Conservation (phyloP, 371 early-diverging fungal species). For the Lichtheimia hyalospora region DNA sequence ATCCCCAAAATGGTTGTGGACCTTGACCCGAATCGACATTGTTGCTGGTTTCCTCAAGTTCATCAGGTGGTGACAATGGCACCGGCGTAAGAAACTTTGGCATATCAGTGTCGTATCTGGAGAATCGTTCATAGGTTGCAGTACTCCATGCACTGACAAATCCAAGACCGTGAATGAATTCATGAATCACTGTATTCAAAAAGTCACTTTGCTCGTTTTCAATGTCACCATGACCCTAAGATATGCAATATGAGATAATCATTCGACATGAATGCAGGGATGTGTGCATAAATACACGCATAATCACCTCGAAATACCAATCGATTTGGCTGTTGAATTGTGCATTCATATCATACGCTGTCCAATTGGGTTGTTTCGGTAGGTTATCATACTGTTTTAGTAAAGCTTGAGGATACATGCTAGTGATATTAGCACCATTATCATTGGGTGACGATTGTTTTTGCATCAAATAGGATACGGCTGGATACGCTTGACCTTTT, state of each 20-base stretch:
- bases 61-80: conserved; percentile 22
- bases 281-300: background rate
- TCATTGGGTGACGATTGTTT: conserved; percentile 1
- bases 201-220: conserved; percentile 39
- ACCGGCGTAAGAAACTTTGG: conserved; percentile 26
- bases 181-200: conserved; percentile 58
- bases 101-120: conserved; percentile 19
- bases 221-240: conserved; percentile 2
- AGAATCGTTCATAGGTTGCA: conserved; percentile 21
- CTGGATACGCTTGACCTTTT: conserved; percentile 39
- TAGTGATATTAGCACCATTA: conserved; percentile 26
- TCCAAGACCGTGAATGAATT: conserved; percentile 69
- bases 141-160: conserved; percentile 60
- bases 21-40: conserved; percentile 3
- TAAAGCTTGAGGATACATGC: conserved; percentile 68
- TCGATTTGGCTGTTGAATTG: conserved; percentile 59
- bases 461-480: conserved; percentile 42
- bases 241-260: too few species aligned
- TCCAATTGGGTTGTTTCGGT: conserved; percentile 27
- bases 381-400: conserved; percentile 56
- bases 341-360: conserved; percentile 55
- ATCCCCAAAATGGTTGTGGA: conserved; percentile 44
- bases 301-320: conserved; percentile 48
- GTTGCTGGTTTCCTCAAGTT: conserved; percentile 8
- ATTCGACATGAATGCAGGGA: too few species aligned